Base-by-base conservation (phyloP, 805 yeast genomes). In the Clavispora phyllophila region DNA sequence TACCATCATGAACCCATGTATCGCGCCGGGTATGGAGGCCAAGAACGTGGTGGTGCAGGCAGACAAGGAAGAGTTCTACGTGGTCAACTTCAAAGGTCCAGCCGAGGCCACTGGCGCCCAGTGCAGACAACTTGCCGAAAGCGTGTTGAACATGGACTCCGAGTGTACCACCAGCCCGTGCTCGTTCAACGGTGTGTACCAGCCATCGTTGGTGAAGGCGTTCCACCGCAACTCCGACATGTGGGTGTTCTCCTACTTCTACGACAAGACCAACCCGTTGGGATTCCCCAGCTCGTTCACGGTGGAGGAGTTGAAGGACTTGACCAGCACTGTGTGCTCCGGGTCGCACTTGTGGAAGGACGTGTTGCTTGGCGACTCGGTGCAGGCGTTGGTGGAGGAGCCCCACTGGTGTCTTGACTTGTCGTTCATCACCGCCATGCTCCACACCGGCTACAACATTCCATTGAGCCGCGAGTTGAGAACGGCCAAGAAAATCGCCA, bases 391-490 rank as follows among this genome's bases (percentile, higher is more conserved):
- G 51, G 68, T 73, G 49, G 76, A 76, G 36, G 93, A 91, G 62
- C 96, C 98, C 35, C 82, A 84, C 56, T 91, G 96, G 95, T 93
- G 99, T 67, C 66, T 84, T 57, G 99, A 93, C 60, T 74, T 93
- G 50, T 82, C 90, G 9, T 93, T 87, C 76, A 90, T 91, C 78
- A 82, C 86, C 12, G 82, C 97, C 2, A 68, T 93, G 62, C 72
- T 93, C 51, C 96, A 90, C 65, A 84, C 90, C n/a, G 99, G 99
- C 35, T 93, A 93, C 65, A 97, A 91, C 54, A 88, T 93, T 50
- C 96, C 97, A 47, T 75, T 87, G 45, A 72, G 76, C 51, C 81
- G 98, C 62, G 97, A 91, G 65, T 79, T 93, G 53, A 86, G 79
- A 63, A 93, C 96, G 6, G 98, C 97, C 8, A 82, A 88, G 71